Conservation (phyloP, 225 moss, liverwort and hornwort species). For the Bryoerythrophyllum caledonicum region DNA sequence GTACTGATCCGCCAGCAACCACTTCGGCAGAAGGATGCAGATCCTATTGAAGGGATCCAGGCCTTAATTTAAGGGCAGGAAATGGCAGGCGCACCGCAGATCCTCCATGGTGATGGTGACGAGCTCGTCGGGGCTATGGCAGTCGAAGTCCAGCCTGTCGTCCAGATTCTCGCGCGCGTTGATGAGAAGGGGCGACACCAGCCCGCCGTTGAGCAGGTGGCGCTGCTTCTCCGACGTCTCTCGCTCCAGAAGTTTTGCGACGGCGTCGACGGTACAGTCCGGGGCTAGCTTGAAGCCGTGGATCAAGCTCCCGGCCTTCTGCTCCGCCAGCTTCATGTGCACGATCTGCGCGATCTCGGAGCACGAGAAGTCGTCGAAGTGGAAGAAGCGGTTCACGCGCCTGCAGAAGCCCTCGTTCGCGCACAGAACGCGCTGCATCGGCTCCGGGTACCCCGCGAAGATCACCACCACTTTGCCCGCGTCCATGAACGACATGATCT, state of each 20-base stretch:
- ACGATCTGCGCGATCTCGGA: constrained; percentile 6
- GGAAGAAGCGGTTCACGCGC: constrained; percentile 19
- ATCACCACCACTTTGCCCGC: constrained; percentile 13
- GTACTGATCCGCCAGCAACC: background rate
- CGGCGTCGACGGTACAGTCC: constrained; percentile 1
- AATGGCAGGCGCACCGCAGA: background rate
- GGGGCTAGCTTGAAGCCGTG: background rate
- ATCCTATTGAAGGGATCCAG: background rate
- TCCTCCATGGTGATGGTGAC: constrained; percentile 42
- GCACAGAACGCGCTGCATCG: constrained; percentile 14
- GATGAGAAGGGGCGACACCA: constrained; percentile 30
- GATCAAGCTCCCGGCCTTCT: constrained; percentile 8
- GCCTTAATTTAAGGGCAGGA: background rate
- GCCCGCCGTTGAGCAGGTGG: constrained; percentile 34
- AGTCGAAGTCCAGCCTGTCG: constrained; percentile 29
- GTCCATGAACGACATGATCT: constrained; percentile 23
- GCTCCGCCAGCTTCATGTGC: constrained; percentile 4
- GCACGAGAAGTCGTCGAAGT: constrained; percentile 15
- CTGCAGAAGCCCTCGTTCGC: constrained; percentile 19
- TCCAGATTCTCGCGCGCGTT: constrained; percentile 31
- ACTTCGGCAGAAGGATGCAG: background rate
- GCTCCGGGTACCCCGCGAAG: constrained; percentile 15
- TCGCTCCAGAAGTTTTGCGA: constrained; percentile 17
- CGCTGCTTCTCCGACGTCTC: constrained; percentile 24
- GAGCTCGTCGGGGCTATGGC: constrained; percentile 23